phyloP scores from a whole-genome alignment of 148 eudicot genomes.

The Pouteria glomerata region DNA sequence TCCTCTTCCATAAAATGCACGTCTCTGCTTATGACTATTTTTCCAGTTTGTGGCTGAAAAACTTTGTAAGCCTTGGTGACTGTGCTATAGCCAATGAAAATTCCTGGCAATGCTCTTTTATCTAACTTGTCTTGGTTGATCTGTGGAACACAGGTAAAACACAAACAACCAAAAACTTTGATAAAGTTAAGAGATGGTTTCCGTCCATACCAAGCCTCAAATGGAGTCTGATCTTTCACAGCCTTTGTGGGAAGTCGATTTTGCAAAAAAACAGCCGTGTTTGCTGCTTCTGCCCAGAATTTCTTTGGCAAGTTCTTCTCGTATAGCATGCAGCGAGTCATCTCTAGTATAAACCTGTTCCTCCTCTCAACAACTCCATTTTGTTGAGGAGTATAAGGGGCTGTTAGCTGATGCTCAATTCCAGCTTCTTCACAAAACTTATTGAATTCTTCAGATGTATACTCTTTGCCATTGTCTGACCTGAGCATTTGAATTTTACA shows the following conservation, averaged over 20 bases:
- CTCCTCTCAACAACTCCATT: constrained; percentile 17
- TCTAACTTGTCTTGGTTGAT: constrained; percentile 13
- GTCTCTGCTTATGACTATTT: neutral
- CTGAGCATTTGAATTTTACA: neutral
- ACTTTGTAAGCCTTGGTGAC: constrained; percentile 13
- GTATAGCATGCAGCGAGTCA: too few relatives aligned
- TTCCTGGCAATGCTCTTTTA: constrained; percentile 1
- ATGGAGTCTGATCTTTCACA: too few relatives aligned
- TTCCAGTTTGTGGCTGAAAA: too few relatives aligned
- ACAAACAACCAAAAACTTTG: too few relatives aligned
- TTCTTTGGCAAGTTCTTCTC: constrained; percentile 9
- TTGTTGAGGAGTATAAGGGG: constrained; percentile 11
- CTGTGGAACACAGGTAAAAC: too few relatives aligned
- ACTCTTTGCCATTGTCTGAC: constrained; percentile 15
- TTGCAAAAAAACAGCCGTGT: neutral
- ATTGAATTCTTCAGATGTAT: neutral
- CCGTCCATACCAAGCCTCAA: too few relatives aligned
- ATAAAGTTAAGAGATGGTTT: too few relatives aligned
- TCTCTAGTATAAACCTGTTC: constrained; percentile 2
- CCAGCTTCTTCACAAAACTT: too few relatives aligned
- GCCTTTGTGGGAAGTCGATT: too few relatives aligned
- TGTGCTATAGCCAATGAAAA: constrained; percentile 9
- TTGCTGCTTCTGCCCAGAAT: constrained; percentile 18
- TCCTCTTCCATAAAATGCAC: constrained; percentile 14
- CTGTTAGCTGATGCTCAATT: too few relatives aligned